A percentile compares a stretch with the other conserved stretches of the same genome.
Evolutionary conservation across 306 rosid genomes (phyloP).

Genomic region (Abrus pulchellus): DNA sequence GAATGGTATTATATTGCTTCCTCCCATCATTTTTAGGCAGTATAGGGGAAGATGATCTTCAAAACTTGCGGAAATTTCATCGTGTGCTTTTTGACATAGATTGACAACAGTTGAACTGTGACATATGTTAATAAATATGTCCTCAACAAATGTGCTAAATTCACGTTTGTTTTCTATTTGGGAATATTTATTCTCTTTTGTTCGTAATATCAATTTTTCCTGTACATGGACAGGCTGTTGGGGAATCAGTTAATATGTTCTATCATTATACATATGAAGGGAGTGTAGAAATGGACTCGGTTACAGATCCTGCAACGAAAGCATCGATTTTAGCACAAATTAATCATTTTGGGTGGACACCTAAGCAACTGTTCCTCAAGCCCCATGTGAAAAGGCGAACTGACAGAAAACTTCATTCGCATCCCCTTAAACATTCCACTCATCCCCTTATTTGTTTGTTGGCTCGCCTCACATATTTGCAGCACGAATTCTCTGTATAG

Average conservation of each 20-base stretch:
- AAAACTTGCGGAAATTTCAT: conserved; percentile 33
- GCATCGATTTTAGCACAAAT: conserved; percentile 99
- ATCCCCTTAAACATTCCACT: conserved; percentile 89
- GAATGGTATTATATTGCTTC: conserved; percentile 93
- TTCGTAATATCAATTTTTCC: conserved; percentile 48
- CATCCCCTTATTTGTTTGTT: conserved; percentile 36
- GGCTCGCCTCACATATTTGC: no score
- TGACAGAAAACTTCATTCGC: conserved; percentile 84
- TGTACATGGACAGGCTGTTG: conserved; percentile 80
- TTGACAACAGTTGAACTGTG: conserved; percentile 19
- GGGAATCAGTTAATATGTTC: conserved; percentile 96
- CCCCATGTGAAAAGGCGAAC: conserved; percentile 89
- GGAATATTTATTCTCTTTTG: conserved; percentile 29
- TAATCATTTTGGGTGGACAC: conserved; percentile 99
- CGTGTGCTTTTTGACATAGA: conserved; percentile 25
- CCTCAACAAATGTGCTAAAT: conserved; percentile 32
- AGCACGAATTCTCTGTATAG: no score
- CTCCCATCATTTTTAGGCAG: conserved; percentile 83
- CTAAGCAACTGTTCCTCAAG: conserved; percentile 92
- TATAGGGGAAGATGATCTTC: conserved; percentile 86
- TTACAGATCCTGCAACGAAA: conserved; percentile 97
- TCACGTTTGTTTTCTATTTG: conserved; percentile 17
- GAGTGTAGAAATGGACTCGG: conserved; percentile 97
- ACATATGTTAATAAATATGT: conserved; percentile 31
- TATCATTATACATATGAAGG: conserved; percentile 98